Base-by-base conservation (phyloP, 345 rosid genomes). In the Brassica napus region DNA sequence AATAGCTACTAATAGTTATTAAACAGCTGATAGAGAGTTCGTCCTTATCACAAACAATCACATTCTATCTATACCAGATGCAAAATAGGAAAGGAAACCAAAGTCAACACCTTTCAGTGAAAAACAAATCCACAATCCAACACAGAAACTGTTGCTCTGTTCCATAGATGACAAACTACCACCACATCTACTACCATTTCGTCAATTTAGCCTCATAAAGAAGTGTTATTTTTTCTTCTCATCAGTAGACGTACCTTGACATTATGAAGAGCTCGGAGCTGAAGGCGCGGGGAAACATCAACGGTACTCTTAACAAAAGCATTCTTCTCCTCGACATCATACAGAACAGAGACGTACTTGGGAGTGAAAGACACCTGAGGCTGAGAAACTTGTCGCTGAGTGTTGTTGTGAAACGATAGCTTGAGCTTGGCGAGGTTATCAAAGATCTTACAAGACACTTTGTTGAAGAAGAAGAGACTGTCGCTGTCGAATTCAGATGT, bases 401-500 rank as follows among this genome's bases (percentile, higher is more conserved):
- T 44, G 81, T 89, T 83, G 82, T 88, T 93, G 71, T 83, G 86
- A 83, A 93, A 91, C 24, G 91, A 82, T 28, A 95, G 71, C 67
- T 89, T 93, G 77, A 93, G 87, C 89, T 91, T 93, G 39, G 96
- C 98, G 58, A 95, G 86, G 78, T 85, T 83, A 61, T 91, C 98
- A 49, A 95, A 87, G 68, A 95, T 81, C 89, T 90, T 93, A 79
- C 91, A 87, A 14, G 98, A 91, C 1, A 93, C 82, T 83, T 85
- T 91, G 82, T 93, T 94, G 71, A 89, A 63, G 90, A 95, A 90
- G 0, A 84, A 35, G 72, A 90, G 86, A 85, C 82, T 83, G 1
- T 93, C 96, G 67, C 98, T 93, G 89, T 95, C 97, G 76, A 89
- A 91, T 84, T 95, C 99, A 4, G 96, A 86, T 61, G 98, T 91